Percentiles rank a stretch among this genome's conserved stretches.
Evolutionary conservation across 2,329 filamentous ascomycete genomes (phyloP).

Genomic region (Dryadomyces quercus-mongolicae): DNA sequence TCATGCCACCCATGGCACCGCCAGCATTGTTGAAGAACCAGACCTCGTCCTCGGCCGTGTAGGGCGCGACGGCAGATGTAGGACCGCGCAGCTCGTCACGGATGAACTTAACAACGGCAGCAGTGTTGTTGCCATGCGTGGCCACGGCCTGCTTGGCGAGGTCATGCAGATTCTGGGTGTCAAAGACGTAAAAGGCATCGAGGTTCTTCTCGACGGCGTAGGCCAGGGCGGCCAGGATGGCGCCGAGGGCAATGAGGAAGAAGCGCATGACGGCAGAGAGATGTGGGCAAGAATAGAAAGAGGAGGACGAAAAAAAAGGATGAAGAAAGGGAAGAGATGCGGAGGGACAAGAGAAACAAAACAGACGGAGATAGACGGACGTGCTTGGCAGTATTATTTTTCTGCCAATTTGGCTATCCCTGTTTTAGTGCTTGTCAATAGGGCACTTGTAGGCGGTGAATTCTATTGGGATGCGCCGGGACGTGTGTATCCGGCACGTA

Average conservation of each 20-base stretch:
- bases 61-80: constrained; percentile 27
- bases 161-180: constrained; percentile 53
- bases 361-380: neutral
- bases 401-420: no score
- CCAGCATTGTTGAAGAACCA: constrained; percentile 92
- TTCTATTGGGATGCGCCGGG: neutral
- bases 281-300: neutral
- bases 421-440: neutral
- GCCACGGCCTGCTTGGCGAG: constrained; percentile 54
- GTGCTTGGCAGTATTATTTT: neutral
- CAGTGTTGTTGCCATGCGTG: constrained; percentile 64
- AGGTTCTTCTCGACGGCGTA: constrained; percentile 47
- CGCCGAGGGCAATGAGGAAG: constrained; percentile 37
- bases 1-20: constrained; percentile 86
- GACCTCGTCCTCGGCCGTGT: constrained; percentile 62
- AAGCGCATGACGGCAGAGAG: constrained; percentile 16
- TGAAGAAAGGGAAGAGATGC: neutral
- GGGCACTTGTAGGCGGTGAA: neutral
- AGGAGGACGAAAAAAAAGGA: neutral
- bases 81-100: constrained; percentile 43
- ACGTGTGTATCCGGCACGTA: neutral
- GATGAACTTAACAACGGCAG: constrained; percentile 56
- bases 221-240: constrained; percentile 39
- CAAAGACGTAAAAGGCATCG: constrained; percentile 64
- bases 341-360: neutral